A percentile compares a stretch with the other conserved stretches of the same genome.
Evolutionary conservation across 805 yeast species (phyloP).

Genomic region (Geotrichum ghanense): DNA sequence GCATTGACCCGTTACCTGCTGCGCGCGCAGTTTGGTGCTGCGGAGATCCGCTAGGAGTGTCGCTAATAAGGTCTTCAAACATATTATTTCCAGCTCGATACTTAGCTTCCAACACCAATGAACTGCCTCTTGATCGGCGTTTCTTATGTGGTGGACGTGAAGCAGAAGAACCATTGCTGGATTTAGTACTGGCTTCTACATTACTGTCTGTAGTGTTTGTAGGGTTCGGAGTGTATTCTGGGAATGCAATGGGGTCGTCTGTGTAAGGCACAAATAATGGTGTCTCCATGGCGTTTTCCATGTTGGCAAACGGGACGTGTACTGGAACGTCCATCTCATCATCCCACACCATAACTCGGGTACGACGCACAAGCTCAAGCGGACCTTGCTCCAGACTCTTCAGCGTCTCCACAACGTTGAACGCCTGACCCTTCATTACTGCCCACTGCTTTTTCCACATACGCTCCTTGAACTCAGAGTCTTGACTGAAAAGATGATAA

Average conservation of each 20-base stretch:
- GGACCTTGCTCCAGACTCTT: constrained; percentile 52
- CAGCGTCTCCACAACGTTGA: constrained; percentile 58
- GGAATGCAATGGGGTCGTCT: not conserved
- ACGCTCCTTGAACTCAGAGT: constrained; percentile 50
- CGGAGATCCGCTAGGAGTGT: no score
- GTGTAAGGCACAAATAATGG: constrained; percentile 16
- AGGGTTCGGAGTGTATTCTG: not conserved
- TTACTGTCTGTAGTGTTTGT: not conserved
- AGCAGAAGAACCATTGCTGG: no score
- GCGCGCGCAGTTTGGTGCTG: no score
- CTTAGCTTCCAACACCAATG: not conserved
- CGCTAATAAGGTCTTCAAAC: not conserved
- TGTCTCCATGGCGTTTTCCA: constrained; percentile 36
- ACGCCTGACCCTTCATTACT: constrained; percentile 67
- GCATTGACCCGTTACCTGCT: not conserved
- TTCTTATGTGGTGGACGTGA: not conserved
- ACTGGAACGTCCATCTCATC: constrained; percentile 49
- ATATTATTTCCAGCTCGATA: not conserved
- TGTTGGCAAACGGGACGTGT: constrained; percentile 27
- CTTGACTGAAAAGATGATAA: constrained; percentile 39
- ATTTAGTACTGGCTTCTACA: not conserved
- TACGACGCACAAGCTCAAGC: constrained; percentile 49
- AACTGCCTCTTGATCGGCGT: not conserved
- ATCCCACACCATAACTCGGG: constrained; percentile 47
- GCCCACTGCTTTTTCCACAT: constrained; percentile 62